Evolutionary conservation across 306 rosid species (phyloP).

Genomic region (Ochetophila trinervis): DNA sequence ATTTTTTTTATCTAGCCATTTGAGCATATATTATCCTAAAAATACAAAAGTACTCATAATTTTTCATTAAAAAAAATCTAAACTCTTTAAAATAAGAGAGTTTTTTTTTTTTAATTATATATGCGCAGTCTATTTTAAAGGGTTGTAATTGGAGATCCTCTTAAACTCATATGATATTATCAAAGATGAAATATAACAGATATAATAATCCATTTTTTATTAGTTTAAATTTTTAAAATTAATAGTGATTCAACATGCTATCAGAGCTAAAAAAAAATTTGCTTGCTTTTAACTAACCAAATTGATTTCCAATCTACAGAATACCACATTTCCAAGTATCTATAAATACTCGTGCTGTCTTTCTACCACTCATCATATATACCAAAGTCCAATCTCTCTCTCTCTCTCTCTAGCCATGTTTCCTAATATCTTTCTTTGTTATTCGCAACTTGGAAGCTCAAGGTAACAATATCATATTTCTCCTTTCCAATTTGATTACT

Average conservation of each 20-base stretch:
- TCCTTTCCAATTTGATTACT: neutral
- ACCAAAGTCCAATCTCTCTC: neutral
- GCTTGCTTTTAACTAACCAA: too few relatives aligned
- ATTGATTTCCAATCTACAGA: neutral
- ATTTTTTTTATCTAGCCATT: too few relatives aligned
- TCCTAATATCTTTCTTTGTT: conserved; percentile 25
- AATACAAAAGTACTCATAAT: neutral
- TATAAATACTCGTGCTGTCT: conserved; percentile 2
- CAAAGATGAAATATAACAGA: too few relatives aligned
- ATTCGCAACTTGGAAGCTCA: conserved; percentile 9
- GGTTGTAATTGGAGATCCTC: too few relatives aligned
- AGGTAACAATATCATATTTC: conserved; percentile 9
- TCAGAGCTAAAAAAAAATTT: too few relatives aligned
- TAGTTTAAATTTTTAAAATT: too few relatives aligned
- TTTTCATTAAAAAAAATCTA: too few relatives aligned
- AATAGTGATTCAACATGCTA: too few relatives aligned
- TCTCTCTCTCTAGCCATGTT: conserved; percentile 13
- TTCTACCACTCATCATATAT: neutral
- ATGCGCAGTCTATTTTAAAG: neutral
- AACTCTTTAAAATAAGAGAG: too few relatives aligned
- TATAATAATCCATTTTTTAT: too few relatives aligned
- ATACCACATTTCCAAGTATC: neutral
- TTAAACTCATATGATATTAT: too few relatives aligned
- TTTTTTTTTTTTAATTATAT: neutral
- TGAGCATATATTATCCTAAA: too few relatives aligned